Evolutionary conservation across 2,329 filamentous ascomycete genomes (phyloP).

Genomic region (Colletotrichum sp.): DNA sequence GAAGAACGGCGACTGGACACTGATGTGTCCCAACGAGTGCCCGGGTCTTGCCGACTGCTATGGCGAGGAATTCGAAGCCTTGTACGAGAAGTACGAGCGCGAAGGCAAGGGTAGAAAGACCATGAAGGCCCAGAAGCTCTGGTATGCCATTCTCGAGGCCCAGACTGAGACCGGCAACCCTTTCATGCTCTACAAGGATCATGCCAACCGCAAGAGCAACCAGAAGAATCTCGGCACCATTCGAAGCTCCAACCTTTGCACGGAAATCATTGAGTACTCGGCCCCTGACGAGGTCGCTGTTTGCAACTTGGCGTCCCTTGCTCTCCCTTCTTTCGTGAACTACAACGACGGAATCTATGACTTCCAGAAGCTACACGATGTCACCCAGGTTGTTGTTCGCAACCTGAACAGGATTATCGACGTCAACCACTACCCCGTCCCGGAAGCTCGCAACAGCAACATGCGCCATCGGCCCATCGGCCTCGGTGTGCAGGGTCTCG

Average conservation of each 20-base stretch:
- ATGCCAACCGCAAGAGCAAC: constrained; percentile 99
- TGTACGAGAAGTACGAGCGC: constrained; percentile 92
- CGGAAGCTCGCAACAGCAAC: constrained; percentile 93
- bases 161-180: constrained; percentile 99
- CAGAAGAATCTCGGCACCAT: constrained; percentile 99
- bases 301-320: constrained; percentile 95
- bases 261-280: constrained; percentile 97
- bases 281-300: constrained; percentile 98
- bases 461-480: constrained; percentile 96
- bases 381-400: constrained; percentile 87
- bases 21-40: constrained; percentile 98
- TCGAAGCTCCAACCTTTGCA: constrained; percentile 98
- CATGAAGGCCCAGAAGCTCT: constrained; percentile 97
- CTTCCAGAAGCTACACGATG: constrained; percentile 96
- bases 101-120: constrained; percentile 89
- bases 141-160: constrained; percentile 97
- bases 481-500: constrained; percentile 96
- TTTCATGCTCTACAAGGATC: constrained; percentile 99
- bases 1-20: constrained; percentile 93
- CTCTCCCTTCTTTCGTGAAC: constrained; percentile 90
- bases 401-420: constrained; percentile 99
- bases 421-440: constrained; percentile 97
- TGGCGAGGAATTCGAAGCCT: constrained; percentile 93
- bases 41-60: constrained; percentile 95
- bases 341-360: constrained; percentile 85